Conservation (phyloP, 331 rosid genomes). For the Malus hybrid region DNA sequence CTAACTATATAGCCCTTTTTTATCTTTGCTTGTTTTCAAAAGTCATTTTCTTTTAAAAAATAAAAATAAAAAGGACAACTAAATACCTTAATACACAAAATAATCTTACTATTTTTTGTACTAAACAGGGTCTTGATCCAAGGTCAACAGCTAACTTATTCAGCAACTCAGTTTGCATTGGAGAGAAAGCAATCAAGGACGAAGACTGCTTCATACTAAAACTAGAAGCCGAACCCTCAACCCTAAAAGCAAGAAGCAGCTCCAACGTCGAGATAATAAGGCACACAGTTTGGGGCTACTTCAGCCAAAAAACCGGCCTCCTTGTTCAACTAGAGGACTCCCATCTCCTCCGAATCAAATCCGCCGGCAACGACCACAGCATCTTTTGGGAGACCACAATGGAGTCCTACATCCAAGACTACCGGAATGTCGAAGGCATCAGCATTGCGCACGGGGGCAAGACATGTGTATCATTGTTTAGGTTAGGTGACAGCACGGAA, state of each 20-base stretch:
- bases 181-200: constrained; percentile 66
- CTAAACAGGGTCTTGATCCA: constrained; percentile 85
- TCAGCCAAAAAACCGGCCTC: constrained; percentile 86
- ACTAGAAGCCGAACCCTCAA: constrained; percentile 54
- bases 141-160: constrained; percentile 70
- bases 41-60: too few species aligned
- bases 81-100: neutral
- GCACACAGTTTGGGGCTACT: constrained; percentile 78
- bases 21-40: neutral
- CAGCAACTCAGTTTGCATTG: constrained; percentile 59
- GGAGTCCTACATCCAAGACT: constrained; percentile 59
- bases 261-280: constrained; percentile 59
- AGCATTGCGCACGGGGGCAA: constrained; percentile 68
- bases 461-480: constrained; percentile 51
- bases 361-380: constrained; percentile 28
- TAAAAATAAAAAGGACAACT: neutral
- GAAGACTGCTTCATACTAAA: constrained; percentile 76
- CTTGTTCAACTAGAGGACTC: constrained; percentile 69
- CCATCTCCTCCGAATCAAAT: constrained; percentile 54
- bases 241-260: constrained; percentile 59
- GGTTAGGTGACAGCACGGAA: constrained; percentile 57
- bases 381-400: constrained; percentile 84
- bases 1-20: neutral
- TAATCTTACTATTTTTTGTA: neutral
- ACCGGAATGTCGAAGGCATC: constrained; percentile 59